Evolutionary conservation across 495 filamentous ascomycete genomes (phyloP).

Genomic region (Daldinia childiae): DNA sequence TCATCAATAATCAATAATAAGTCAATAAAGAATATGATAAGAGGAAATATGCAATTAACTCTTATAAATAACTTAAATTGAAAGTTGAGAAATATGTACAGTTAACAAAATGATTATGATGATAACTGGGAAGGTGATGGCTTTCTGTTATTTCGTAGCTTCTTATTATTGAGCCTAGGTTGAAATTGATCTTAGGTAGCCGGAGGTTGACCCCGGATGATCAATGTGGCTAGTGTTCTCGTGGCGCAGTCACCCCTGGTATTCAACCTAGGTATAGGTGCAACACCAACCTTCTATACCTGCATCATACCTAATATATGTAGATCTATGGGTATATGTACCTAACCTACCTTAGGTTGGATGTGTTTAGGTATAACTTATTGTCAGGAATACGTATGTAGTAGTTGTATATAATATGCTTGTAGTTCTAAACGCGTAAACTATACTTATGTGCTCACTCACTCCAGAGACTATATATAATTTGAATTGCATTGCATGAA

Average conservation of each 20-base stretch:
- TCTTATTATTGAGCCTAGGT: not conserved
- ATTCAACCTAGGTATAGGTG: not conserved
- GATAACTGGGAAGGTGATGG: not conserved
- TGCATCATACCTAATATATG: no score
- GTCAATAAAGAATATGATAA: no score
- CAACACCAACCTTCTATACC: no score
- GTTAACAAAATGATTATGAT: not conserved
- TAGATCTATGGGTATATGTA: not conserved
- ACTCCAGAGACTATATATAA: not conserved
- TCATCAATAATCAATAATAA: not conserved
- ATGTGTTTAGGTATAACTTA: not conserved
- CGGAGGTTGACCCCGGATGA: not conserved
- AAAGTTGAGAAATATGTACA: not conserved
- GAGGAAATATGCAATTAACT: not conserved
- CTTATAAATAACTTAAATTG: not conserved
- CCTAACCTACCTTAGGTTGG: not conserved
- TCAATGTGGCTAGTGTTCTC: slow-evolving; percentile 18
- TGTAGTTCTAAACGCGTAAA: no score
- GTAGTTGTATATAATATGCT: no score
- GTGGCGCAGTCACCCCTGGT: slow-evolving; percentile 41
- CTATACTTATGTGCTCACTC: not conserved
- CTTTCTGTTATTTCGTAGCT: not conserved
- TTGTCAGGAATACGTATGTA: no score
- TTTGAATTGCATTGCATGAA: slow-evolving; percentile 1
- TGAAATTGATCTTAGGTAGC: no score